Conservation (phyloP, 257 asterid species). For the Fraxinus excelsior region DNA sequence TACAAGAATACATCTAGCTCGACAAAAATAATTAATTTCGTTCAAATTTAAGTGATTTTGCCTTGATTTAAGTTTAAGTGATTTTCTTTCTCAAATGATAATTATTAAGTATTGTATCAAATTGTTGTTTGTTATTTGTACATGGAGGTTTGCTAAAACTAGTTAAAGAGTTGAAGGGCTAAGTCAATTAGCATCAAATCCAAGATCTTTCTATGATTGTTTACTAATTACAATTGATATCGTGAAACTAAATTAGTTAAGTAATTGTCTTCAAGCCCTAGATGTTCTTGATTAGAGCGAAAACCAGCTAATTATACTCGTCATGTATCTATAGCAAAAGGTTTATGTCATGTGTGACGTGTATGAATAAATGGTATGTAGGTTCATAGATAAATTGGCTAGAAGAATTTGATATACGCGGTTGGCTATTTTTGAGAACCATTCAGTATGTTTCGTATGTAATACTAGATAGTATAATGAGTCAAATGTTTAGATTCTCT, state of each 20-base stretch:
- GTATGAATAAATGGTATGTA: background rate
- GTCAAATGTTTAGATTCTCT: background rate
- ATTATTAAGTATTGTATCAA: background rate
- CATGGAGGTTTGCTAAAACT: constrained; percentile 27
- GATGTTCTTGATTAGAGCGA: constrained; percentile 48
- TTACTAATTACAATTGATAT: constrained; percentile 29
- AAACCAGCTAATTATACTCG: constrained; percentile 46
- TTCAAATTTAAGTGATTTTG: constrained; percentile 30
- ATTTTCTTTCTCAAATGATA: background rate
- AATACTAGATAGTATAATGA: too few relatives aligned
- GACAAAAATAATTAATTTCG: constrained; percentile 33
- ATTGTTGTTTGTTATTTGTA: constrained; percentile 15
- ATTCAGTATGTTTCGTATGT: background rate
- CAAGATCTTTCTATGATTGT: constrained; percentile 35
- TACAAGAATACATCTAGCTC: constrained; percentile 41
- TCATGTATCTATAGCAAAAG: constrained; percentile 33
- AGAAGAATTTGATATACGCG: background rate
- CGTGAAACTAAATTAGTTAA: constrained; percentile 34
- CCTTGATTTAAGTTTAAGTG: constrained; percentile 21
- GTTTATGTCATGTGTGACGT: constrained; percentile 12
- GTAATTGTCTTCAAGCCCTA: constrained; percentile 38
- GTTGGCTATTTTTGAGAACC: background rate
- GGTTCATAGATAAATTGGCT: too few relatives aligned
- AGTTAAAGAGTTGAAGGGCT: constrained; percentile 27
- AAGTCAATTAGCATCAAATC: constrained; percentile 52